A percentile compares a stretch with the other conserved stretches of the same genome.
phyloP scores from a whole-genome alignment of 2,329 filamentous ascomycete species.

The Tolypocladium cylindrosporum region DNA sequence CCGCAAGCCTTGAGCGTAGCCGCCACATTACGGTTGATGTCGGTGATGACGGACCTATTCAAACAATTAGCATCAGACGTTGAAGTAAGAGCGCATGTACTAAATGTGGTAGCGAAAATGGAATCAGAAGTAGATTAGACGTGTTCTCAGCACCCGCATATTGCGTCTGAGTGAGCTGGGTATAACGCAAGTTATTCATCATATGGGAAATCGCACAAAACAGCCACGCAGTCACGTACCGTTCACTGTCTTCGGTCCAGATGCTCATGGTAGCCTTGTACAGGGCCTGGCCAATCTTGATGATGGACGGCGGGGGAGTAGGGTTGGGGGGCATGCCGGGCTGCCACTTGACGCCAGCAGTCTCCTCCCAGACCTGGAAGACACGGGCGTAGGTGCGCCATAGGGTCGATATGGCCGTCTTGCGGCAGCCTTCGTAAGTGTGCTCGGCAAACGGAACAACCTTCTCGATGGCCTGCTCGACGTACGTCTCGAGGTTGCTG shows the following conservation, averaged over 20 bases:
- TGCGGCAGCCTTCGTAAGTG: conserved; percentile 85
- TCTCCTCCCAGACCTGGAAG: conserved; percentile 75
- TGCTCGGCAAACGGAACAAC: conserved; percentile 77
- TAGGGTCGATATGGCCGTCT: conserved; percentile 80
- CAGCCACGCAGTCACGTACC: conserved; percentile 53
- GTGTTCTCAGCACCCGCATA: conserved; percentile 84
- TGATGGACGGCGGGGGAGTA: conserved; percentile 66
- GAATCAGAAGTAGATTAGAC: conserved; percentile 31
- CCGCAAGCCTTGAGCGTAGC: conserved; percentile 87
- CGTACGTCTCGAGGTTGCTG: conserved; percentile 65
- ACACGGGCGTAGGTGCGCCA: conserved; percentile 91
- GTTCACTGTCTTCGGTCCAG: conserved; percentile 85
- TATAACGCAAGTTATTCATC: conserved; percentile 91
- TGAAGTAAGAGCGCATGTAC: not conserved
- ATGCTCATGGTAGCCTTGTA: conserved; percentile 74
- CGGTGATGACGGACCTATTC: conserved; percentile 72
- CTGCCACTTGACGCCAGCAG: conserved; percentile 70
- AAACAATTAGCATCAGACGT: not conserved
- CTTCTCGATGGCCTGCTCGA: conserved; percentile 78
- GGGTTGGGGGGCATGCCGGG: conserved; percentile 76
- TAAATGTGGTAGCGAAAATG: conserved; percentile 7
- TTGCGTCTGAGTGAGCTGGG: conserved; percentile 99
- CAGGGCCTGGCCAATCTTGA: conserved; percentile 78
- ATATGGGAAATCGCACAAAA: conserved; percentile 27
- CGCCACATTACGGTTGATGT: conserved; percentile 89